Evolutionary conservation across 2,329 filamentous ascomycete genomes (phyloP).

Genomic region (Penicillium olsonii): DNA sequence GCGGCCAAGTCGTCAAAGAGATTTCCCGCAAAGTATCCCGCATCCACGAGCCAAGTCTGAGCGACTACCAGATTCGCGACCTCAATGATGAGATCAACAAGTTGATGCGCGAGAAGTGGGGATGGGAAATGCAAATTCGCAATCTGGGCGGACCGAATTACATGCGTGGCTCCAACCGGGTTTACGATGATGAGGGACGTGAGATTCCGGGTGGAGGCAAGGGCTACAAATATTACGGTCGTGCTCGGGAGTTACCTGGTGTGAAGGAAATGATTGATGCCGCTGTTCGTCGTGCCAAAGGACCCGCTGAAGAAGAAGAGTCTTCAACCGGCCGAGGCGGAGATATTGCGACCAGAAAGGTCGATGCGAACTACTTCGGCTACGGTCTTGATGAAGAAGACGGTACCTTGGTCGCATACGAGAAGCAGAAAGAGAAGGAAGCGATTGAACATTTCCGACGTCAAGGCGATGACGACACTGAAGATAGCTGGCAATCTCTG

Average conservation of each 20-base stretch:
- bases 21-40: conserved; percentile 94
- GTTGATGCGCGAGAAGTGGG: conserved; percentile 97
- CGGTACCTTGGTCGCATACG: conserved; percentile 75
- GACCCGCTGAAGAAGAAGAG: conserved; percentile 63
- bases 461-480: conserved; percentile 58
- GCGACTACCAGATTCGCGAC: conserved; percentile 95
- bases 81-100: conserved; percentile 99
- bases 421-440: conserved; percentile 79
- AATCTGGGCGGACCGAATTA: conserved; percentile 98
- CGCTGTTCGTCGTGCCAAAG: conserved; percentile 62
- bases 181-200: conserved; percentile 72
- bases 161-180: conserved; percentile 71
- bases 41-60: conserved; percentile 89
- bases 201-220: conserved; percentile 75
- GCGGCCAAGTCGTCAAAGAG: conserved; percentile 94
- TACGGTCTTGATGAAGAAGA: conserved; percentile 94
- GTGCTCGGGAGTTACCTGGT: conserved; percentile 84
- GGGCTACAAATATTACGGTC: conserved; percentile 91
- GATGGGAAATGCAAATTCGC: conserved; percentile 97
- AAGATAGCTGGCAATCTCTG: conserved; percentile 77
- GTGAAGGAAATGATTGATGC: conserved; percentile 96
- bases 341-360: conserved; percentile 60
- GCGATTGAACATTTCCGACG: conserved; percentile 69
- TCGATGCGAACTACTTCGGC: conserved; percentile 94
- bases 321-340: conserved; percentile 55